These are phyloP conservation scores for Cystodermella granulosa DNA, from an alignment of 1,284 basidiomycete species.

Conservation along the genomic window DNA sequence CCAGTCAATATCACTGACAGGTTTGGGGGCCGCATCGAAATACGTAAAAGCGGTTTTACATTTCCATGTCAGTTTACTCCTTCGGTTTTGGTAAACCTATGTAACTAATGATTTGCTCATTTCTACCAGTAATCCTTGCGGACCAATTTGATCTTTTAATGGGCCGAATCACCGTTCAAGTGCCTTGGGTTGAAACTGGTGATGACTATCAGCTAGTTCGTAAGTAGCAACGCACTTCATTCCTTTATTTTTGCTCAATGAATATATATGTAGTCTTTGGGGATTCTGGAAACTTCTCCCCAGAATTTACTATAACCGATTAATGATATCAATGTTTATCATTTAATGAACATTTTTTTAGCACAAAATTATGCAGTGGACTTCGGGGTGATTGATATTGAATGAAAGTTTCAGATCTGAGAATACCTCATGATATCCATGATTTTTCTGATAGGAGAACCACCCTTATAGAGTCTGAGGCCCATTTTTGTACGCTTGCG, in stretches of 20 bases:
- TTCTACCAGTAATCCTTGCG: conserved; percentile 15
- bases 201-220: conserved; percentile 32
- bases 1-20: conserved; percentile 1
- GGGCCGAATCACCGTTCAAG: conserved; percentile 12
- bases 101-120: neutral
- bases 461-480: too few species aligned
- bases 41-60: conserved; percentile 4
- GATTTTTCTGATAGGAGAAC: too few species aligned
- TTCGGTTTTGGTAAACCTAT: neutral
- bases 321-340: too few species aligned
- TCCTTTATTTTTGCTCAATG: conserved; percentile 1
- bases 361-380: too few species aligned
- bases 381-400: too few species aligned
- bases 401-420: too few species aligned
- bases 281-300: conserved; percentile 35
- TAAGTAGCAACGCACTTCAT: conserved; percentile 19
- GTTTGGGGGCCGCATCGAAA: conserved; percentile 10
- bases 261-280: conserved; percentile 36
- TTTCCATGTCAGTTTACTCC: conserved; percentile 1
- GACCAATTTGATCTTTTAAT: conserved; percentile 15
- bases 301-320: conserved; percentile 33
- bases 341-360: too few species aligned
- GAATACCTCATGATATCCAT: too few species aligned
- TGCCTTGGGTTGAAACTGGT: conserved; percentile 17
- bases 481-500: too few species aligned